Evolutionary conservation across 2,329 filamentous ascomycete genomes (phyloP), one percentile per base, ranked within the genome.

Genomic region (Calonectria hongkongensis): DNA sequence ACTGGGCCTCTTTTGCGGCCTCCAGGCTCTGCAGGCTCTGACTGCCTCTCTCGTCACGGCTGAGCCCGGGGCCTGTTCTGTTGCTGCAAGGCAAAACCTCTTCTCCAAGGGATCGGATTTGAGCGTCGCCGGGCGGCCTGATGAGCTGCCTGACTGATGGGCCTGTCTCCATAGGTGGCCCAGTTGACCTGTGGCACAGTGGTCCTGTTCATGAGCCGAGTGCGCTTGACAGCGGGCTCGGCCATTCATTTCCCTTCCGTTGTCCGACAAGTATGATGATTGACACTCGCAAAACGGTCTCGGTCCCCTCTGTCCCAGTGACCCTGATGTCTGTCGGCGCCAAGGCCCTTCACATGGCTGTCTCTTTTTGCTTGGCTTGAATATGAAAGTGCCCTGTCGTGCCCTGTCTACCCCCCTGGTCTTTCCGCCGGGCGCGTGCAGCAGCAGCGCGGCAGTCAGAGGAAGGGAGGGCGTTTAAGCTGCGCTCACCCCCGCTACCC

Each of bases 371-470:
- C 62, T 30, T 73, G 16, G 66, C 39, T 30, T 30, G 51, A 41
- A 67, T 69, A 68, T 51, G 65, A 67, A 63, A 43, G 28, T 56
- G 16, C 41, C 33, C 28, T 54, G 50, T n/a, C 30, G 28, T 56
- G 16, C 41, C 33, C 28, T 54, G 50, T n/a, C 30, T n/a, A 33
- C 28, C 16, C 63, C 63, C 71, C 71, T 30, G 28, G 68, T 71
- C 68, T 73, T 74, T 69, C 66, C 73, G 71, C 69, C 45, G 54
- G 66, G 71, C 66, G 71, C 67, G 66, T 66, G 71, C 69, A 76
- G 67, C 71, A 65, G 72, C 65, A 73, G 69, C 71, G 72, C 78
- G 78, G 74, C 73, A 79, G 70, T 79, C 66, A 71, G 30, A 65
- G 71, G 25, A 66, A 70, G 65, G 71, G 64, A 74, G 70, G 69